Percentiles rank a stretch among this genome's conserved stretches.
Evolutionary conservation across 139 green algal species (phyloP).

Genomic region (Chlorella sp.): DNA sequence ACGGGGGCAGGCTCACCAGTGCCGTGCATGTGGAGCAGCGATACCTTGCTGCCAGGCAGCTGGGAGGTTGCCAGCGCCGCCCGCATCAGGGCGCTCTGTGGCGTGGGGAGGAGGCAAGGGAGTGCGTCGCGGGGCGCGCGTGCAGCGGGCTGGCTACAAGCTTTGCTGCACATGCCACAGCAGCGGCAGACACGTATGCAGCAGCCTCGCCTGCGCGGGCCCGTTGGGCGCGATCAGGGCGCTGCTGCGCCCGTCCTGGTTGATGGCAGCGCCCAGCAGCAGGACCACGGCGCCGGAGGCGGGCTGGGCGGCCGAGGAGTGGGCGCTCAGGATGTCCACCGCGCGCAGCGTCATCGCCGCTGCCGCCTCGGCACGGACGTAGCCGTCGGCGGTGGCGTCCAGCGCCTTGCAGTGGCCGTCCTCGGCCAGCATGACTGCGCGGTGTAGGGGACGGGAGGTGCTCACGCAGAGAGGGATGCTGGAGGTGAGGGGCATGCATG

Average conservation of each 20-base stretch:
- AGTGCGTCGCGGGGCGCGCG: too few species aligned
- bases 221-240: slow-evolving; percentile 55
- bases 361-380: slow-evolving; percentile 68
- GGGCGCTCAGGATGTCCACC: slow-evolving; percentile 4
- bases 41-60: too few species aligned
- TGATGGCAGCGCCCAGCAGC: slow-evolving; percentile 34
- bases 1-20: too few species aligned
- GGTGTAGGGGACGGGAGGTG: slow-evolving; percentile 4
- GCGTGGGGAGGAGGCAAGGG: too few species aligned
- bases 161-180: too few species aligned
- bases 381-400: slow-evolving; percentile 79
- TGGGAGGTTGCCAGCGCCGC: too few species aligned
- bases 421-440: slow-evolving; percentile 33
- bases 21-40: too few species aligned
- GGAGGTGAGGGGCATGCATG: slow-evolving; percentile 81
- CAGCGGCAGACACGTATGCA: too few species aligned
- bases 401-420: slow-evolving; percentile 89
- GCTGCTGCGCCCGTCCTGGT: slow-evolving; percentile 54
- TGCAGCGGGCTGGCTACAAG: too few species aligned
- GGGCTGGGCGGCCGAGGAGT: not conserved
- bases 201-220: slow-evolving; percentile 40
- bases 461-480: too few species aligned
- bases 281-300: not conserved
- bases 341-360: slow-evolving; percentile 1
- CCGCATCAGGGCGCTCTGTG: too few species aligned